Evolutionary conservation across 2,329 filamentous ascomycete genomes (phyloP).

Genomic region (Neonectria ditissima): DNA sequence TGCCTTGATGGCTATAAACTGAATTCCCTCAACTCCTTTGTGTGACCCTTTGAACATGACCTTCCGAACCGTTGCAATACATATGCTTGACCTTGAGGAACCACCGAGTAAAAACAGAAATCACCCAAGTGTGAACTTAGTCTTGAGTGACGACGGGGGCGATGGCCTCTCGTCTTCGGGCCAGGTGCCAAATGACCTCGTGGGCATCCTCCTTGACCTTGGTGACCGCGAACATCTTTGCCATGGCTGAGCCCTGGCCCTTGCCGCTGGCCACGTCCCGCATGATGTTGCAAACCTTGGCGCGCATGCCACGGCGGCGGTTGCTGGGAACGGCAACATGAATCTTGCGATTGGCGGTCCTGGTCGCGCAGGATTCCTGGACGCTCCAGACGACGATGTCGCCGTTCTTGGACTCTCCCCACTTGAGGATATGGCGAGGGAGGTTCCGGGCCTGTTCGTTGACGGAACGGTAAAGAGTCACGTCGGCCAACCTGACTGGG

Average conservation of each 20-base stretch:
- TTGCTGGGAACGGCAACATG: conserved; percentile 3
- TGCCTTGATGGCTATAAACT: not conserved
- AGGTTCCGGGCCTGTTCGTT: conserved; percentile 4
- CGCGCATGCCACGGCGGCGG: conserved; percentile 12
- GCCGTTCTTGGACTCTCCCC: conserved; percentile 15
- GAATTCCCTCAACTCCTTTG: not conserved
- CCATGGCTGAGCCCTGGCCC: not conserved
- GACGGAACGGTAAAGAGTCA: not conserved
- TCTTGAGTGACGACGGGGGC: not conserved
- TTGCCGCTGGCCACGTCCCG: not conserved
- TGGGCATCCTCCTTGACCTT: conserved; percentile 22
- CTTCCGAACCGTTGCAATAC: not conserved
- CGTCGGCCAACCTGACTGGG: not conserved
- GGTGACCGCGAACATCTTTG: conserved; percentile 4
- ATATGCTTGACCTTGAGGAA: not conserved
- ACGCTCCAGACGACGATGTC: conserved; percentile 29
- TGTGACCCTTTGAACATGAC: not conserved
- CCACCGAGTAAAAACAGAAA: not conserved
- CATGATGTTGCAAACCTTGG: conserved; percentile 15
- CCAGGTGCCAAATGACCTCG: conserved; percentile 15
- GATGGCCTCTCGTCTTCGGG: not conserved
- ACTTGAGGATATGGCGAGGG: conserved; percentile 30
- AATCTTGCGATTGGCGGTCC: not conserved
- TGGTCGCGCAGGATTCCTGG: conserved; percentile 12
- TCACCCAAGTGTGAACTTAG: not conserved